Conservation (phyloP, 164 flowering plant species). For the Magnolia kwangsiensis region DNA sequence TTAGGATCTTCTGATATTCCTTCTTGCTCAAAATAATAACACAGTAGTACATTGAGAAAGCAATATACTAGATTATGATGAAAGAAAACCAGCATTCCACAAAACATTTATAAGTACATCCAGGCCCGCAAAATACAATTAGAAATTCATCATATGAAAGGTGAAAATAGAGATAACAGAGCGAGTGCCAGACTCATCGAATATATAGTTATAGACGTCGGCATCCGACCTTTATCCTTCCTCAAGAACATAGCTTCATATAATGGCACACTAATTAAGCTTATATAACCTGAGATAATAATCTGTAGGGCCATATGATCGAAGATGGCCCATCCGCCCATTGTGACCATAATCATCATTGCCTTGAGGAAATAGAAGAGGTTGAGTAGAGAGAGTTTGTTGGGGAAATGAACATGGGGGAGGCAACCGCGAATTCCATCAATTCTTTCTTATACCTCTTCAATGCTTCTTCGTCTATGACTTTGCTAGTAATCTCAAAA, state of each 20-base stretch:
- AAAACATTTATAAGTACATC: too few species aligned
- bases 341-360: not conserved
- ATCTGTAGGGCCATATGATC: conserved; percentile 21
- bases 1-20: too few species aligned
- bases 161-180: conserved; percentile 13
- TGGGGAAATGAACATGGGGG: conserved; percentile 35
- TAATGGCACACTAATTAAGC: conserved; percentile 21
- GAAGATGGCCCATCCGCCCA: not conserved
- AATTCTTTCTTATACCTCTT: conserved; percentile 47
- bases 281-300: conserved; percentile 22
- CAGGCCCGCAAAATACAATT: too few species aligned
- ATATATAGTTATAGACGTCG: conserved; percentile 16
- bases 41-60: too few species aligned
- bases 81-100: too few species aligned
- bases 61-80: too few species aligned
- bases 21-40: too few species aligned
- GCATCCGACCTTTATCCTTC: conserved; percentile 31
- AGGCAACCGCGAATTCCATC: conserved; percentile 42
- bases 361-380: conserved; percentile 15
- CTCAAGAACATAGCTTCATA: conserved; percentile 28
- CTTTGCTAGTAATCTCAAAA: conserved; percentile 40
- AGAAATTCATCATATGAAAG: conserved; percentile 10
- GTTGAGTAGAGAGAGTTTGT: conserved; percentile 34
- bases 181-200: conserved; percentile 10
- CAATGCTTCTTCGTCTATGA: conserved; percentile 29